Conservation (phyloP, 2,329 filamentous ascomycete genomes). For the Botrytis deweyae region DNA sequence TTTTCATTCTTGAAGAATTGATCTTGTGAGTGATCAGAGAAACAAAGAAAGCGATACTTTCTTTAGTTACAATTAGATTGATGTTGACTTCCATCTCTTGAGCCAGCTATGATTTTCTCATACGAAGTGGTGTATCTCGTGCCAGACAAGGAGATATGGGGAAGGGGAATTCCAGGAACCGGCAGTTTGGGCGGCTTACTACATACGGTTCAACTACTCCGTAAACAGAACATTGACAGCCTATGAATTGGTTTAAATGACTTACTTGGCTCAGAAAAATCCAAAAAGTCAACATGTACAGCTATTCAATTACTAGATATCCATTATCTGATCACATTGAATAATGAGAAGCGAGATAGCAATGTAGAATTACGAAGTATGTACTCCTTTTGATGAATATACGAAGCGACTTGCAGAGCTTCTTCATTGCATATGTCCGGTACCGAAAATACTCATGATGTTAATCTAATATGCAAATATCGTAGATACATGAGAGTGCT, state of each 20-base stretch:
- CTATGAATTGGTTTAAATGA: not conserved
- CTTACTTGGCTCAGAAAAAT: not conserved
- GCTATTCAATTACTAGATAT: not conserved
- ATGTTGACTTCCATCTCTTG: not conserved
- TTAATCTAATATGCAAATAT: not conserved
- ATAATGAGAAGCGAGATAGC: not conserved
- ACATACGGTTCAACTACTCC: not conserved
- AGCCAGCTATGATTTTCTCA: not conserved
- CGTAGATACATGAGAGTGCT: not conserved
- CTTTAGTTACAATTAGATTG: not conserved
- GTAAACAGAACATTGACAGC: not conserved
- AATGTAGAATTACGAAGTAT: not conserved
- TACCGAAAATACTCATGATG: not conserved
- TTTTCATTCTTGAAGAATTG: not conserved
- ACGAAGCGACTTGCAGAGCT: slow-evolving; percentile 1
- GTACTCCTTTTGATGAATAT: not conserved
- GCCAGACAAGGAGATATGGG: not conserved
- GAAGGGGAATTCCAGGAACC: slow-evolving; percentile 10
- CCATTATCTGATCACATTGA: not conserved
- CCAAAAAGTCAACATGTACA: not conserved
- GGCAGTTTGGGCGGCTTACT: slow-evolving; percentile 8
- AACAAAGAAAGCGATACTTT: not conserved
- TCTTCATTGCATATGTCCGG: not conserved
- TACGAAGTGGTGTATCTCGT: not conserved
- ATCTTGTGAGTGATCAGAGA: not conserved